These are phyloP conservation scores for Citeromyces siamensis DNA, from an alignment of 1,139 yeast genomes.

Conservation along the genomic window DNA sequence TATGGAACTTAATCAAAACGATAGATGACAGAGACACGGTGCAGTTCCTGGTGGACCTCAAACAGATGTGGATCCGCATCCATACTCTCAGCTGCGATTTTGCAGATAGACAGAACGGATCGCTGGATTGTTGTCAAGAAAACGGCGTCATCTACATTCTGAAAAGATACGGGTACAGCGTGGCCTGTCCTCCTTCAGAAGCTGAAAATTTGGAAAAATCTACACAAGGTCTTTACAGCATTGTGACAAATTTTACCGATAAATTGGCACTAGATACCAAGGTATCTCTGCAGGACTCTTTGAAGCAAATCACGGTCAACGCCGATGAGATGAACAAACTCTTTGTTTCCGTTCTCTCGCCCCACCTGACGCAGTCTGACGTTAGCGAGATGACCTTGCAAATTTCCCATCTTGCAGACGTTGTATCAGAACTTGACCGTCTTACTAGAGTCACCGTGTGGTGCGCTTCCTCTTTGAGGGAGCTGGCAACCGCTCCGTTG, in stretches of 20 bases:
- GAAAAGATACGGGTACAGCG: neutral
- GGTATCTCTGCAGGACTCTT: neutral
- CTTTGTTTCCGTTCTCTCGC: slow-evolving; percentile 20
- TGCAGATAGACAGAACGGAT: slow-evolving; percentile 21
- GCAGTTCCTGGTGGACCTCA: slow-evolving; percentile 14
- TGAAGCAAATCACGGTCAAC: neutral
- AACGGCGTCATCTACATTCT: slow-evolving; percentile 5
- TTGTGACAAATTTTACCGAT: slow-evolving; percentile 7
- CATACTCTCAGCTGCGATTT: slow-evolving; percentile 58
- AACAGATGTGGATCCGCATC: slow-evolving; percentile 44
- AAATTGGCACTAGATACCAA: slow-evolving; percentile 4
- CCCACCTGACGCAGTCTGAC: slow-evolving; percentile 13
- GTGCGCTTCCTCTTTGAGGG: neutral
- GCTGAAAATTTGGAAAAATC: neutral
- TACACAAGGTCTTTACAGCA: slow-evolving; percentile 3
- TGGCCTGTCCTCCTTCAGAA: neutral
- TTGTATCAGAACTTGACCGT: neutral
- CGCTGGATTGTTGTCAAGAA: slow-evolving; percentile 16
- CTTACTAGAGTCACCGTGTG: neutral
- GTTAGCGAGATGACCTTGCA: neutral
- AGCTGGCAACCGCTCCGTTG: neutral
- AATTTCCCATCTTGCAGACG: neutral
- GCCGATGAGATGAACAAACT: slow-evolving; percentile 17
- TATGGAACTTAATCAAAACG: slow-evolving; percentile 16
- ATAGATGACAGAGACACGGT: slow-evolving; percentile 14